Evolutionary conservation across 345 rosid species (phyloP), one percentile per base, ranked within the genome.

Genomic region (Camelina sativa): DNA sequence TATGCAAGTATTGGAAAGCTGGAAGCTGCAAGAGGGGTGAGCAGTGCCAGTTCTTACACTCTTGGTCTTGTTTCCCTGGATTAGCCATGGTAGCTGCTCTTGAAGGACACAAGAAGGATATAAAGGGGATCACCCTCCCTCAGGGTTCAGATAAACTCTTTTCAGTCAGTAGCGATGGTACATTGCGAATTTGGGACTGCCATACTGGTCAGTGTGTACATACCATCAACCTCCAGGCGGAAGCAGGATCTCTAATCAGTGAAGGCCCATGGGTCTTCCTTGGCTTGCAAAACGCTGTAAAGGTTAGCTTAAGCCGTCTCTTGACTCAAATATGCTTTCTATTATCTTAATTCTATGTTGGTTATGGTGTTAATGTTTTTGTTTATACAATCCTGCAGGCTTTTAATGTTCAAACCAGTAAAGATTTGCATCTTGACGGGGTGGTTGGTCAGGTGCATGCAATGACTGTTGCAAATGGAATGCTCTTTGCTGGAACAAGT

Each of bases 261-360:
- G 88, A 83, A 72, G 91, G 88, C n/a, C 71, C 82, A 8, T 88
- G 96, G 96, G 79, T 86, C 10, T 88, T 90, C 62, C 62, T 83
- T 28, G 91, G 91, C 77, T 67, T 90, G 74, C 86, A 78, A 15
- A 80, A 85, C 65, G 69, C 63, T 5, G 71, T 90, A n/a, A 86
- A 87, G 90, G 91, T 83, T 40, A 50, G 68, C 55, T 51, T 66
- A 16, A 16, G 37, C 13, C 2, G 5, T 58, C 40, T 41, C 41
- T 59, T 23, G 15, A 38, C 35, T 23, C 46, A 8, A 10, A 16
- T 17, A 10, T 9, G 4, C 4, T 48, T n/a, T 46, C 20, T 54
- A 0, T 17, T 7, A 11, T 28, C 20, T 11, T 22, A 19, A 20
- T 32, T 11, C 2, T 7, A 20, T 67, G 7, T 60, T 57, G 41